Evolutionary conservation across 192 early-diverging fungal genomes (phyloP).

Genomic region (Ambispora gerdemannii): DNA sequence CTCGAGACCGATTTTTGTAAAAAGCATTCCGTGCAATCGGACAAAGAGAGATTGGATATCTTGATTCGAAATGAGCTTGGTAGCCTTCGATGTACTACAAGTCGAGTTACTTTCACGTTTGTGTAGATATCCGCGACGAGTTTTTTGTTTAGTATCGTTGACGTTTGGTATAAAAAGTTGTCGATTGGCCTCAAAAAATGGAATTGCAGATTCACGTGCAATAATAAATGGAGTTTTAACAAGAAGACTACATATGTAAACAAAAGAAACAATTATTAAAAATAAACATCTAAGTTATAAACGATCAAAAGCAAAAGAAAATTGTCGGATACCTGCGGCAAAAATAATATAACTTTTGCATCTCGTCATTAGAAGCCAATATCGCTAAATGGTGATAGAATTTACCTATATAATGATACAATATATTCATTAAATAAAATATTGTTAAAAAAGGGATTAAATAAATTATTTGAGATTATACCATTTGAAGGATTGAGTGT

Average conservation of each 20-base stretch:
- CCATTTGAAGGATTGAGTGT: constrained; percentile 43
- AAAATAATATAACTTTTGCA: constrained; percentile 36
- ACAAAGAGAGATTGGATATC: constrained; percentile 40
- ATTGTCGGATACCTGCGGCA: constrained; percentile 39
- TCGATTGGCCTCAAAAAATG: constrained; percentile 49
- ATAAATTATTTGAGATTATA: constrained; percentile 32
- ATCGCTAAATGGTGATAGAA: constrained; percentile 53
- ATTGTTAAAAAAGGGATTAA: constrained; percentile 21
- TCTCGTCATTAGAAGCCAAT: constrained; percentile 35
- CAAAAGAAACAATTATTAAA: too few species aligned
- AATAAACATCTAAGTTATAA: constrained; percentile 28
- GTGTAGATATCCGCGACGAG: constrained; percentile 26
- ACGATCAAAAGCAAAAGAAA: not conserved
- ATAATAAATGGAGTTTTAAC: constrained; percentile 50
- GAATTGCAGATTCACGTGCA: constrained; percentile 49
- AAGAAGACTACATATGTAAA: constrained; percentile 40
- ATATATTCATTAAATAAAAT: not conserved
- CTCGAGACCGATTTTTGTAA: constrained; percentile 59
- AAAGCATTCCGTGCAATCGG: constrained; percentile 55
- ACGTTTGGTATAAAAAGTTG: constrained; percentile 34
- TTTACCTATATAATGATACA: constrained; percentile 32
- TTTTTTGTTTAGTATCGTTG: constrained; percentile 29
- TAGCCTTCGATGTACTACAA: not conserved
- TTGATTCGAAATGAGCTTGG: not conserved
- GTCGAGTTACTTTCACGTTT: constrained; percentile 18